A percentile compares a stretch with the other conserved stretches of the same genome.
phyloP scores from a whole-genome alignment of 352 stramenopile species.

The Pythium scleroteichum region DNA sequence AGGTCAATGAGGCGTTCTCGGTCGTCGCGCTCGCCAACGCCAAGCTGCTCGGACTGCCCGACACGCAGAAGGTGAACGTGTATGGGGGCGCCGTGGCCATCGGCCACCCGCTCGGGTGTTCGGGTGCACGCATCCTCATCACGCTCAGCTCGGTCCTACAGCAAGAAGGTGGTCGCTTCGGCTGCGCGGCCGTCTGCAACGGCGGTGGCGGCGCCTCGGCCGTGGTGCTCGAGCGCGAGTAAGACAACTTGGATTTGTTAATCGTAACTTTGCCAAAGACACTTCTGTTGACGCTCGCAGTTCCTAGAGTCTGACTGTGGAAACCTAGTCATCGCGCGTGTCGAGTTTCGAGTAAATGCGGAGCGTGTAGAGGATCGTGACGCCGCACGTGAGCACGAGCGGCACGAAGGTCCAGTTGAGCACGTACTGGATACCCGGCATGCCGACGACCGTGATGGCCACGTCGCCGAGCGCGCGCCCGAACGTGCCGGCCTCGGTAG shows the following conservation, averaged over 20 bases:
- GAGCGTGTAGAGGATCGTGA: constrained; percentile 71
- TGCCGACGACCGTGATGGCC: constrained; percentile 78
- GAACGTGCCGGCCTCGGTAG: constrained; percentile 91
- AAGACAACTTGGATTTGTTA: constrained; percentile 8
- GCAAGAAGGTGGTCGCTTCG: constrained; percentile 88
- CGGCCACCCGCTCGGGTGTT: constrained; percentile 70
- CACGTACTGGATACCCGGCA: constrained; percentile 81
- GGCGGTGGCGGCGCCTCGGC: constrained; percentile 94
- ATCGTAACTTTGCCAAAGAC: neutral
- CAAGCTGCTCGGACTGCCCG: constrained; percentile 82
- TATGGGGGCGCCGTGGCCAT: constrained; percentile 86
- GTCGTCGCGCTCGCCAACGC: constrained; percentile 95
- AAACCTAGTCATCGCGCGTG: constrained; percentile 40
- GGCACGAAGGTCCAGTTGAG: constrained; percentile 85
- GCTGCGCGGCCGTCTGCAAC: constrained; percentile 96
- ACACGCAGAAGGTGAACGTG: constrained; percentile 91
- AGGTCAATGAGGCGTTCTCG: constrained; percentile 98
- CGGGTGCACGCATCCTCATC: constrained; percentile 88
- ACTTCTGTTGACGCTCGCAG: neutral
- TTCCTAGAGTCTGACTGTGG: neutral
- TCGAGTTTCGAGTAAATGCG: constrained; percentile 71
- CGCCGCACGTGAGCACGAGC: constrained; percentile 50
- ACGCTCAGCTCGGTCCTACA: constrained; percentile 92
- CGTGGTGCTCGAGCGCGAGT: constrained; percentile 90
- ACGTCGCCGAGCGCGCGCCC: constrained; percentile 86